Evolutionary conservation across 257 asterid genomes (phyloP).

Genomic region (Petrea volubilis): DNA sequence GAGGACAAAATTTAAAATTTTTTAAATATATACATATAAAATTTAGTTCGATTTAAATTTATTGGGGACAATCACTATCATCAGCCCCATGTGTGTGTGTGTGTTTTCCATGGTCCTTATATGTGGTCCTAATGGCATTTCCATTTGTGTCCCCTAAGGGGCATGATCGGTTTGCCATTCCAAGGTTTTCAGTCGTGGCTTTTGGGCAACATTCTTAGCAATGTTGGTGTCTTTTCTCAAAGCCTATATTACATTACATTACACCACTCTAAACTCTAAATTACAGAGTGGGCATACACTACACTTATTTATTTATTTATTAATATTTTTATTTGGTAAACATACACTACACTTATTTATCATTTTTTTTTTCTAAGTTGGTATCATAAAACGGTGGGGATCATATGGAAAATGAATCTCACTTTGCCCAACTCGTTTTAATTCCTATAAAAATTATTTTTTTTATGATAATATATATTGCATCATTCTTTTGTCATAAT

Average conservation of each 20-base stretch:
- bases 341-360: conserved; percentile 1
- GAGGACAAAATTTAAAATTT: too few species aligned
- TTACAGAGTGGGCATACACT: conserved; percentile 10
- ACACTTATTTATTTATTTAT: background rate
- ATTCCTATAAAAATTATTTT: background rate
- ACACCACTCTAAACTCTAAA: conserved; percentile 20
- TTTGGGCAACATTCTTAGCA: conserved; percentile 34
- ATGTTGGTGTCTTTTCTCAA: conserved; percentile 25
- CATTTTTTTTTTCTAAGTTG: conserved; percentile 6
- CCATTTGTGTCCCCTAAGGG: conserved; percentile 42
- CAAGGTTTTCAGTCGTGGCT: conserved; percentile 48
- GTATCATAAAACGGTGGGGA: background rate
- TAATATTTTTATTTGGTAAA: too few species aligned
- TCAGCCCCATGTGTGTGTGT: too few species aligned
- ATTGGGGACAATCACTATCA: too few species aligned
- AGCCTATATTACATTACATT: background rate
- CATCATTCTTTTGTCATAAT: too few species aligned
- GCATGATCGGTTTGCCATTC: conserved; percentile 47
- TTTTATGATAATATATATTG: background rate
- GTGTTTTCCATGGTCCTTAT: conserved; percentile 23
- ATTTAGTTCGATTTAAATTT: too few species aligned
- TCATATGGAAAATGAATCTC: background rate
- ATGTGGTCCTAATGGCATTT: conserved; percentile 38
- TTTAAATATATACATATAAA: too few species aligned
- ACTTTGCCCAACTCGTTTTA: background rate